phyloP scores from a whole-genome alignment of 768 basidiomycete species.

The Boletus huronensis region DNA sequence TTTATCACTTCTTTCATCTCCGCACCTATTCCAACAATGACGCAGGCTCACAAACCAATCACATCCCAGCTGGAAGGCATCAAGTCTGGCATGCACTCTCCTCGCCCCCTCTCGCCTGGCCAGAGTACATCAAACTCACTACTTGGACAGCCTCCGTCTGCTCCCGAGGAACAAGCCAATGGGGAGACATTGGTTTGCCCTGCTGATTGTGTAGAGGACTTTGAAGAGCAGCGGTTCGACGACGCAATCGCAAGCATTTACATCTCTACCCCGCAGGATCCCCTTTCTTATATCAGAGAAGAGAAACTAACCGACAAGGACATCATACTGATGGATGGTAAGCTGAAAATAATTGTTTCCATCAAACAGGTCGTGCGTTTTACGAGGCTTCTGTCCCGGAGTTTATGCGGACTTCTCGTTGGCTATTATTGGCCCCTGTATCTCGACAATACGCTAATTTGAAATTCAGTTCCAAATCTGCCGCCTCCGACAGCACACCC shows the following conservation, averaged over 20 bases:
- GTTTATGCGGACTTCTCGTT: slow-evolving; percentile 23
- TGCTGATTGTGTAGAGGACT: background rate
- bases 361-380: slow-evolving; percentile 12
- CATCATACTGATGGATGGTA: slow-evolving; percentile 57
- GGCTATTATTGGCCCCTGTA: slow-evolving; percentile 20
- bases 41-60: slow-evolving; percentile 17
- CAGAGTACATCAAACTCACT: slow-evolving; percentile 19
- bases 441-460: slow-evolving; percentile 16
- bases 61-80: slow-evolving; percentile 16
- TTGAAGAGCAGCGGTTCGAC: slow-evolving; percentile 27
- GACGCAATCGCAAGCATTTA: slow-evolving; percentile 35
- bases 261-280: slow-evolving; percentile 21
- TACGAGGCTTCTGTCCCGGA: slow-evolving; percentile 14
- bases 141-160: slow-evolving; percentile 24
- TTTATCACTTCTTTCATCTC: slow-evolving; percentile 35
- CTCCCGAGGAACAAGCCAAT: background rate
- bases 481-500: slow-evolving; percentile 50
- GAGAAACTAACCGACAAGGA: slow-evolving; percentile 55
- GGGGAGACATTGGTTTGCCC: background rate
- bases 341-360: slow-evolving; percentile 13
- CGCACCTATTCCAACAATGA: slow-evolving; percentile 28
- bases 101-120: slow-evolving; percentile 19
- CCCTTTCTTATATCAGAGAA: slow-evolving; percentile 42
- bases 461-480: slow-evolving; percentile 50
- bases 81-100: slow-evolving; percentile 18